Evolutionary conservation across 2,329 filamentous ascomycete species (phyloP).

Genomic region (Pseudopithomyces maydicus): DNA sequence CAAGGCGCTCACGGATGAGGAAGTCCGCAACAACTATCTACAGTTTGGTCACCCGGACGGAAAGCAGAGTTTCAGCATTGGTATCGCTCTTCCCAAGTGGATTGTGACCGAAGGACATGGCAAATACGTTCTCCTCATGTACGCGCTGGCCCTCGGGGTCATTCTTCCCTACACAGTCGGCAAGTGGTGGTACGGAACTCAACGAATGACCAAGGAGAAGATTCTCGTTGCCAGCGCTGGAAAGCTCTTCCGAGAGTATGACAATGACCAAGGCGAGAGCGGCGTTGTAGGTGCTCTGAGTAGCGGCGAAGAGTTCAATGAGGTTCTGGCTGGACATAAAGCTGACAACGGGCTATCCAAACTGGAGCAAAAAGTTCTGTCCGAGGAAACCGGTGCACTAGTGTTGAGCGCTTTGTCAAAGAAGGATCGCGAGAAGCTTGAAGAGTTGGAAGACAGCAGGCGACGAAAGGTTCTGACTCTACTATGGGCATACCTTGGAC

Average conservation of each 20-base stretch:
- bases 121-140: conserved; percentile 91
- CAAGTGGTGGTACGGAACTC: conserved; percentile 98
- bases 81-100: conserved; percentile 91
- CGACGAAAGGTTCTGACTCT: conserved; percentile 86
- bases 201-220: conserved; percentile 89
- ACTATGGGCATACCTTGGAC: conserved; percentile 93
- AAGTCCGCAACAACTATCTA: conserved; percentile 94
- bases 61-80: conserved; percentile 97
- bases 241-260: conserved; percentile 91
- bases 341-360: conserved; percentile 81
- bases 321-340: conserved; percentile 75
- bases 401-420: conserved; percentile 65
- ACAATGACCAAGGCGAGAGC: conserved; percentile 79
- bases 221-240: conserved; percentile 92
- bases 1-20: conserved; percentile 96
- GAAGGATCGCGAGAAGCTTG: conserved; percentile 77
- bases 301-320: conserved; percentile 82
- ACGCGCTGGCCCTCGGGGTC: conserved; percentile 85
- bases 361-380: conserved; percentile 80
- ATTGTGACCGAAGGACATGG: conserved; percentile 92
- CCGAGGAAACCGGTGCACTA: conserved; percentile 59
- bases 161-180: conserved; percentile 91
- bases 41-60: conserved; percentile 96
- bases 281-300: conserved; percentile 82
- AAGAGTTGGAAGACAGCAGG: conserved; percentile 77